A percentile compares a stretch with the other conserved stretches of the same genome.
Evolutionary conservation across 2,329 filamentous ascomycete genomes (phyloP).

Genomic region (Botrytis pseudocinerea): DNA sequence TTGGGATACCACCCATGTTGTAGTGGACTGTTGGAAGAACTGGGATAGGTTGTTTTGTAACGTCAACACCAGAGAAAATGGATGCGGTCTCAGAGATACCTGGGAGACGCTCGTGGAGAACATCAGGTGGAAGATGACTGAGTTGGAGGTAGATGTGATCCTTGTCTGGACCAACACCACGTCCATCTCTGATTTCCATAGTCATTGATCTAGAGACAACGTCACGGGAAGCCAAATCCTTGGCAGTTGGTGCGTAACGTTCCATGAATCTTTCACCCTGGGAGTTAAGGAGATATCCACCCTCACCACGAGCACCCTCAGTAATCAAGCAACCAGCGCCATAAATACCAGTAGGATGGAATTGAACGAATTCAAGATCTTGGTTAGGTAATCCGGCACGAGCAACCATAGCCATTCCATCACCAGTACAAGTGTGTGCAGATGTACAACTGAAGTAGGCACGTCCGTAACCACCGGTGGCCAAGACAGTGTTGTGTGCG

Average conservation of each 20-base stretch:
- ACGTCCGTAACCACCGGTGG: slow-evolving; percentile 52
- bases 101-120: slow-evolving; percentile 50
- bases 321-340: slow-evolving; percentile 52
- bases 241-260: slow-evolving; percentile 52
- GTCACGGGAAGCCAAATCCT: slow-evolving; percentile 51
- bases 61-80: slow-evolving; percentile 52
- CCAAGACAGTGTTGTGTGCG: slow-evolving; percentile 50
- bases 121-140: slow-evolving; percentile 48
- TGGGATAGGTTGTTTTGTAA: slow-evolving; percentile 50
- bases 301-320: slow-evolving; percentile 52
- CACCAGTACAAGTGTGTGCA: slow-evolving; percentile 51
- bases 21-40: slow-evolving; percentile 54
- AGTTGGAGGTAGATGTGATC: slow-evolving; percentile 52
- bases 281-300: slow-evolving; percentile 51
- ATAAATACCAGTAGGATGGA: slow-evolving; percentile 53
- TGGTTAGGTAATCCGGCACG: slow-evolving; percentile 51
- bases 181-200: slow-evolving; percentile 49
- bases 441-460: slow-evolving; percentile 52
- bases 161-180: slow-evolving; percentile 48
- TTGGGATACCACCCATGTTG: slow-evolving; percentile 53
- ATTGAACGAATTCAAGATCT: slow-evolving; percentile 54
- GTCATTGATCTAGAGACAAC: slow-evolving; percentile 51
- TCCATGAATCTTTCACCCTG: slow-evolving; percentile 54
- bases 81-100: slow-evolving; percentile 53
- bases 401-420: slow-evolving; percentile 52